Percentiles rank a stretch among this genome's conserved stretches.
These are phyloP conservation scores for Ophioceras dolichostomum DNA, from an alignment of 2,329 filamentous ascomycete genomes.

Conservation along the genomic window DNA sequence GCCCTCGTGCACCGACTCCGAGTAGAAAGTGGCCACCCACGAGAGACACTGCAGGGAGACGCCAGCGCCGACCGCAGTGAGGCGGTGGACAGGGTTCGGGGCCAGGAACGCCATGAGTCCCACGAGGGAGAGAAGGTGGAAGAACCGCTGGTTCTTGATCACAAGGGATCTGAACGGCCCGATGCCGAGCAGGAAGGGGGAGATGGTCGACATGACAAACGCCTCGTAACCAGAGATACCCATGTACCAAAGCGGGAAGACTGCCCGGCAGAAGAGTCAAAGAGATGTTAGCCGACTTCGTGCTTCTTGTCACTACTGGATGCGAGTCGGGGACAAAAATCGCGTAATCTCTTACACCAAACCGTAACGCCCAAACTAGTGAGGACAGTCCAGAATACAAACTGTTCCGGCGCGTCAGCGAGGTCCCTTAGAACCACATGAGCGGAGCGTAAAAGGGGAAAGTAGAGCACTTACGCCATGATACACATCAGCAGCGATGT, in stretches of 20 bases:
- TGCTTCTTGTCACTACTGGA: no score
- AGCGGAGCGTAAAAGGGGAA: no score
- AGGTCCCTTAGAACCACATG: no score
- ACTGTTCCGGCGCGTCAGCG: conserved; percentile 28
- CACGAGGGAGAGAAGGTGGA: conserved; percentile 61
- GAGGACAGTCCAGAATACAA: conserved; percentile 89
- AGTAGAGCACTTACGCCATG: conserved; percentile 72
- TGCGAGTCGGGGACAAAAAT: no score
- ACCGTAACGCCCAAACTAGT: conserved; percentile 81
- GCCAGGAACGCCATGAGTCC: conserved; percentile 74
- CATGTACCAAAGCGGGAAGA: conserved; percentile 98
- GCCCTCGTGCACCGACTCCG: conserved; percentile 60
- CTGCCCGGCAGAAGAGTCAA: no score
- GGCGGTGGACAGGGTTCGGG: conserved; percentile 57
- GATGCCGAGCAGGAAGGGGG: conserved; percentile 68
- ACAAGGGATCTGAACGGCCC: conserved; percentile 55
- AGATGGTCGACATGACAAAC: conserved; percentile 72
- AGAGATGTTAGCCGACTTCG: no score
- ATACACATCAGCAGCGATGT: conserved; percentile 81
- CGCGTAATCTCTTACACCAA: no score
- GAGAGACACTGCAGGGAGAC: conserved; percentile 70
- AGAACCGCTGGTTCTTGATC: conserved; percentile 53
- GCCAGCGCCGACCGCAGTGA: conserved; percentile 71
- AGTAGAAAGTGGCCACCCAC: conserved; percentile 73
- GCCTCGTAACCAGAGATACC: conserved; percentile 94